A percentile compares a stretch with the other conserved stretches of the same genome.
These are phyloP conservation scores for Fusarium sp. DNA, from an alignment of 2,329 filamentous ascomycete species.

Conservation along the genomic window DNA sequence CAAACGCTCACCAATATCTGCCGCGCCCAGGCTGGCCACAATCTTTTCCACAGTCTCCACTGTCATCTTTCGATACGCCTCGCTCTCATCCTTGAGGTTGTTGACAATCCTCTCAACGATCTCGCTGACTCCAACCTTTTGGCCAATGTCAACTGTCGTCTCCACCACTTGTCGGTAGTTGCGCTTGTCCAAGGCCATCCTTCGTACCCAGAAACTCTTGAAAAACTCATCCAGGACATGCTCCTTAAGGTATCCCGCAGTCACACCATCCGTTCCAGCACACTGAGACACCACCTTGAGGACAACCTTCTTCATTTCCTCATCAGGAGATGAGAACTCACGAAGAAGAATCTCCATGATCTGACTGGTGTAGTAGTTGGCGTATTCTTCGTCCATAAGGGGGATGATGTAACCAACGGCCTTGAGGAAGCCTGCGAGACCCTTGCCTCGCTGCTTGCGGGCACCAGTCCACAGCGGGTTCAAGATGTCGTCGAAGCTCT, in stretches of 20 bases:
- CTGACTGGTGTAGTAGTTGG: constrained; percentile 98
- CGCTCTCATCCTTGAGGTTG: constrained; percentile 98
- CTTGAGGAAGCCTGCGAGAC: constrained; percentile 94
- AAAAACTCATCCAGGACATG: constrained; percentile 97
- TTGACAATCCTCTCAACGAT: constrained; percentile 93
- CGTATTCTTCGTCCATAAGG: constrained; percentile 99
- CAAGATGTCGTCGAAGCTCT: constrained; percentile 97
- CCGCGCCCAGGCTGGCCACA: constrained; percentile 90
- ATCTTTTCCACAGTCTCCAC: constrained; percentile 98
- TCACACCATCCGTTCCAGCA: constrained; percentile 93
- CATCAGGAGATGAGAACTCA: constrained; percentile 96
- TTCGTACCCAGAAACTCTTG: constrained; percentile 97
- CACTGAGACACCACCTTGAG: constrained; percentile 98
- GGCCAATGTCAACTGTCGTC: constrained; percentile 95
- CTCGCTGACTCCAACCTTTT: constrained; percentile 97
- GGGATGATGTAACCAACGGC: constrained; percentile 98
- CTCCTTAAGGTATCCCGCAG: constrained; percentile 93
- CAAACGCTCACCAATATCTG: constrained; percentile 90
- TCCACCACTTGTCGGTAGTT: constrained; percentile 99
- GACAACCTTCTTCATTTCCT: constrained; percentile 99
- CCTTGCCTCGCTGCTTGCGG: constrained; percentile 95
- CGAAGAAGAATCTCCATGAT: constrained; percentile 98
- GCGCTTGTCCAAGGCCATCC: constrained; percentile 96
- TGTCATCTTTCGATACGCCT: constrained; percentile 99
- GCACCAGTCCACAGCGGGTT: constrained; percentile 98